Evolutionary conservation across 1,284 basidiomycete genomes (phyloP), one percentile per base, ranked within the genome.

Genomic region (Fomitopsis pinicola): DNA sequence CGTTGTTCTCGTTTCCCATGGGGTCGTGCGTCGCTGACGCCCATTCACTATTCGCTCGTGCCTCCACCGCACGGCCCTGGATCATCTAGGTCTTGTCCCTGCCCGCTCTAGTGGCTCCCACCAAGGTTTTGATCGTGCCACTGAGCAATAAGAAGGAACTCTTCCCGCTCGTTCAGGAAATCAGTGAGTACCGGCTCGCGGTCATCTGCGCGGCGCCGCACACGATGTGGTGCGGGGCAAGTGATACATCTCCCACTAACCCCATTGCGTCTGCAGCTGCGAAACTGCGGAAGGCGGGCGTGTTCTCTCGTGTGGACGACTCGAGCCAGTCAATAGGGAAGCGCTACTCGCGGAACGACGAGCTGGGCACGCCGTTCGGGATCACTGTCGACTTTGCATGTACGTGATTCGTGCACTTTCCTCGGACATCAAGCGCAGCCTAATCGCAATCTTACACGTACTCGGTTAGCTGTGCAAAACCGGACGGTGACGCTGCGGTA

Each of bases 321-420:
- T 98, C 95, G 38, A 93, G 91, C 71, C 91, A 92, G 45, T 92
- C 94, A 5, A 98, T 99, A 72, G 97, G 97, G 58, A 95, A 94
- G 80, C 93, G 97, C 42, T 99, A 99, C 77, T 88, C 97, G 36
- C 87, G 97, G 65, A 99, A 98, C 78, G 97, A 99, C 78, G 97
- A 99, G 79, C 86, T 99, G 48, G 97, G 97, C 67, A 99, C 97
- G 42, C 97, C 97, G 3, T 99, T 92, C 73, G 97, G 97, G 59
- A 83, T 96, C 67, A 99, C 97, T 5, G 84, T 99, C 64, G 97
- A 99, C 78, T 99, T 99, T 81, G 97, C 96, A 30, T 96, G 95
- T 53, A 53, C 52, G 52, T 53, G 36, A 53, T 38, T 53, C 52
- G 52, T 33, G 17, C 36, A 36, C 30, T 77, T 91, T 87, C 35